A percentile compares a stretch with the other conserved stretches of the same genome.
Conservation (phyloP, 2,329 filamentous ascomycete species). For the Paraconiothyrium sp. region DNA sequence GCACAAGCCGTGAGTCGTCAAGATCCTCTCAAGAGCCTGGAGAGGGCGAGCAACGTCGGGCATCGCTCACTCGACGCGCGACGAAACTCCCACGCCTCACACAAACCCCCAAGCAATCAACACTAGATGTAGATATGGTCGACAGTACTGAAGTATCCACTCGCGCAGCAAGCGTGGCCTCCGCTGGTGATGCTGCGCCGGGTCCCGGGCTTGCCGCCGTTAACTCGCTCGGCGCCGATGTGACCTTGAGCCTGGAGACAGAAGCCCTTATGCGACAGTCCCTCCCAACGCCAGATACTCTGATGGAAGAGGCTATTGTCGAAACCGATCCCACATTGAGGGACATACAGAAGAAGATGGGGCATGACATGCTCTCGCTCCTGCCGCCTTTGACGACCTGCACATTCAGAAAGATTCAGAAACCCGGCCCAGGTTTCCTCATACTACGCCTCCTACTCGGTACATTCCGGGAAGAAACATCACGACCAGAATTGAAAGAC, state of each 20-base stretch:
- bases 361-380: slow-evolving; percentile 7
- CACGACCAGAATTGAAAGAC: slow-evolving; percentile 2
- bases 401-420: slow-evolving; percentile 12
- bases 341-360: slow-evolving; percentile 7
- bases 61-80: too few relatives aligned
- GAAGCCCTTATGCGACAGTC: background rate
- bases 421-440: slow-evolving; percentile 8
- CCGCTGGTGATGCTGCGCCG: background rate
- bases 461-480: background rate
- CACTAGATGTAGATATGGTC: background rate
- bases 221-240: background rate
- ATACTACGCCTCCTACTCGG: slow-evolving; percentile 15
- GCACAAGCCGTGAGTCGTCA: background rate
- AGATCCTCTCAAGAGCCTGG: background rate
- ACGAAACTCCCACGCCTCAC: slow-evolving; percentile 3
- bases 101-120: slow-evolving; percentile 1
- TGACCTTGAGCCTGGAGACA: slow-evolving; percentile 2
- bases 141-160: background rate
- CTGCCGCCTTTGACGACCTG: slow-evolving; percentile 10
- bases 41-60: background rate
- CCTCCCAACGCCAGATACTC: slow-evolving; percentile 9
- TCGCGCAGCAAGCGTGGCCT: slow-evolving; percentile 2
- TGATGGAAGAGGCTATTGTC: slow-evolving; percentile 2
- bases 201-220: background rate
- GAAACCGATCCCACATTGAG: slow-evolving; percentile 12